Evolutionary conservation across 2,329 filamentous ascomycete genomes (phyloP).

Genomic region (Chrysosporium keratinophilum): DNA sequence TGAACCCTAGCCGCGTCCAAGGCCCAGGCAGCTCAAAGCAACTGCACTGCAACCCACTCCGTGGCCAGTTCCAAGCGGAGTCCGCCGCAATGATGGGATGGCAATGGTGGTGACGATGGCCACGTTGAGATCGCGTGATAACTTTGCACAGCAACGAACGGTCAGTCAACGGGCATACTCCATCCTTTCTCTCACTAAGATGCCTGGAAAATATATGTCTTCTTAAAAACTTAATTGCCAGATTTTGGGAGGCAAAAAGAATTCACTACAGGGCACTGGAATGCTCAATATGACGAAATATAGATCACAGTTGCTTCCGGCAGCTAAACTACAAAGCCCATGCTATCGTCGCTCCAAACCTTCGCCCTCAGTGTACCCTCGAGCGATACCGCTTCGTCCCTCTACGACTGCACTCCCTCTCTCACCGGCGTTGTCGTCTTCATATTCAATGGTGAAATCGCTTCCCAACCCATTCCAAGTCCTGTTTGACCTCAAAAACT

Average conservation of each 20-base stretch:
- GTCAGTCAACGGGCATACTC: too few species aligned
- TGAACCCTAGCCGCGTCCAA: background rate
- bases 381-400: constrained; percentile 75
- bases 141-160: background rate
- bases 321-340: background rate
- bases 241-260: too few species aligned
- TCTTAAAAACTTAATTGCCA: too few species aligned
- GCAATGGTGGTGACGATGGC: background rate
- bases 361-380: constrained; percentile 72
- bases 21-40: background rate
- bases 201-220: too few species aligned
- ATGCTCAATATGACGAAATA: too few species aligned
- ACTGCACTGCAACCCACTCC: background rate
- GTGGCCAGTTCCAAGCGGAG: background rate
- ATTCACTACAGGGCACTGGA: too few species aligned
- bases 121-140: background rate
- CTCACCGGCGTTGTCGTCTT: constrained; percentile 46
- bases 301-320: too few species aligned
- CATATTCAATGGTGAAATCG: constrained; percentile 59
- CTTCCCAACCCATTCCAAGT: constrained; percentile 89
- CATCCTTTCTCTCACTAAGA: too few species aligned
- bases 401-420: constrained; percentile 53
- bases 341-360: constrained; percentile 29
- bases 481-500: constrained; percentile 68
- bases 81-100: background rate